Percentiles rank a stretch among this genome's conserved stretches.
Evolutionary conservation across 306 rosid genomes (phyloP).

Genomic region (Cucurbita ficifolia): DNA sequence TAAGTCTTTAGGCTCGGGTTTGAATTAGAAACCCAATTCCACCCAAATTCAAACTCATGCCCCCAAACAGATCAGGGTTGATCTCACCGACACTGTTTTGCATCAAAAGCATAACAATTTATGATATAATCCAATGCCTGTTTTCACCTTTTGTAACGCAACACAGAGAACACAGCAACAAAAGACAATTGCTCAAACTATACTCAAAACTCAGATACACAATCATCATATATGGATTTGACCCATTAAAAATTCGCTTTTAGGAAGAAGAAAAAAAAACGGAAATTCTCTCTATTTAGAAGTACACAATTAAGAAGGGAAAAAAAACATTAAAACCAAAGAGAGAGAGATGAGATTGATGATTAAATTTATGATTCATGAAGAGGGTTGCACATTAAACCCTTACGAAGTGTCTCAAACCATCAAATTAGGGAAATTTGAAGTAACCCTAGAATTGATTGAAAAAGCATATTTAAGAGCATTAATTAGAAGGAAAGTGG

Average conservation of each 20-base stretch:
- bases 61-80: neutral
- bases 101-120: conserved; percentile 7
- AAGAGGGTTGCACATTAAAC: neutral
- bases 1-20: no score
- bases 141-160: neutral
- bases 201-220: neutral
- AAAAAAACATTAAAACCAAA: neutral
- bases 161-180: neutral
- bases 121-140: neutral
- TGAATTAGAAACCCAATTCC: no score
- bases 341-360: neutral
- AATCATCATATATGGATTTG: neutral
- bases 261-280: neutral
- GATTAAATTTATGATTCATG: neutral
- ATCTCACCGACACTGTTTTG: neutral
- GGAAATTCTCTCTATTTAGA: neutral
- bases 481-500: neutral
- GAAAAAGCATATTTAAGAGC: neutral
- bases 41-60: neutral
- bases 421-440: neutral
- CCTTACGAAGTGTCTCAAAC: neutral
- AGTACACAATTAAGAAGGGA: neutral
- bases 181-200: neutral
- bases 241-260: neutral
- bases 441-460: conserved; percentile 1